phyloP scores from a whole-genome alignment of 2,329 filamentous ascomycete genomes.

The Lasiodiplodia gonubiensis region DNA sequence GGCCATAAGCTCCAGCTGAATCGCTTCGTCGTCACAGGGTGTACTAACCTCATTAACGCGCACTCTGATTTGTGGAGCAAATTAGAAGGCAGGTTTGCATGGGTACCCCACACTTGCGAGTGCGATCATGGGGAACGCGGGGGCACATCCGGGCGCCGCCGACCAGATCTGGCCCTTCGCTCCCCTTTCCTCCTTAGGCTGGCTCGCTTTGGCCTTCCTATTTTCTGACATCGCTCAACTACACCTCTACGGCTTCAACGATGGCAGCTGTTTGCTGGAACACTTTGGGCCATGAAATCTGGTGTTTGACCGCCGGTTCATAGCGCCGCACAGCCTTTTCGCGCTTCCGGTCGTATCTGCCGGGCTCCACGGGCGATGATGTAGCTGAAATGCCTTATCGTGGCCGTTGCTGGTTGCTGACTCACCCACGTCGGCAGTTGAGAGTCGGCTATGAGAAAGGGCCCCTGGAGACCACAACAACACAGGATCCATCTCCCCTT shows the following conservation, averaged over 20 bases:
- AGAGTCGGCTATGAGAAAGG: conserved; percentile 22
- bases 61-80: background rate
- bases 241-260: background rate
- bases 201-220: background rate
- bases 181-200: background rate
- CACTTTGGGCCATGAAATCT: background rate
- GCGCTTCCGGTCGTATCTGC: conserved; percentile 14
- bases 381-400: conserved; percentile 6
- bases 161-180: background rate
- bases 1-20: conserved; percentile 4
- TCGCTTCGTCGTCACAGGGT: background rate
- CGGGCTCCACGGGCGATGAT: conserved; percentile 19
- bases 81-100: background rate
- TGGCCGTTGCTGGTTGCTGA: conserved; percentile 18
- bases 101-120: background rate
- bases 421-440: conserved; percentile 25
- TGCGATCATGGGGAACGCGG: conserved; percentile 4
- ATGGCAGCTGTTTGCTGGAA: background rate
- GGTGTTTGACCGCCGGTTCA: background rate
- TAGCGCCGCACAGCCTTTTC: background rate
- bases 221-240: background rate
- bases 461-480: background rate
- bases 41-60: background rate
- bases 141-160: background rate
- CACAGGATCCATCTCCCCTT: no score